phyloP scores from a whole-genome alignment of 768 basidiomycete genomes.

The Gloeostereum incarnatum region DNA sequence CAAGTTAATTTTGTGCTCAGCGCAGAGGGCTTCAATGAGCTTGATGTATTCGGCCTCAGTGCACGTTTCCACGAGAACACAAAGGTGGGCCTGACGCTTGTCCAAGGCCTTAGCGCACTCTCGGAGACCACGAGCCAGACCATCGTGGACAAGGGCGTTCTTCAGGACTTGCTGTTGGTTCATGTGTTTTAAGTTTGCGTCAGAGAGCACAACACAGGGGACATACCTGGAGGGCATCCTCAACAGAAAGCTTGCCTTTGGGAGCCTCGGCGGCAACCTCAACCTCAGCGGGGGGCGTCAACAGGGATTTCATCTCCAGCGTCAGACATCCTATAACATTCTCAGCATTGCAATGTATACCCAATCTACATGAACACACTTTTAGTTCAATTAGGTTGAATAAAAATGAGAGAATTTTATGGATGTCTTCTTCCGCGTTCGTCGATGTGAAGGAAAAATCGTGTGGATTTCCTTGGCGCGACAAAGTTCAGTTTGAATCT shows the following conservation, averaged over 20 bases:
- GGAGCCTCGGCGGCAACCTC: conserved; percentile 85
- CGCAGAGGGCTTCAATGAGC: conserved; percentile 98
- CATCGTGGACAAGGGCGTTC: conserved; percentile 96
- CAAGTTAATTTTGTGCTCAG: conserved; percentile 98
- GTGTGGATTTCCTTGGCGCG: too few species aligned
- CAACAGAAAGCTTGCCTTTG: conserved; percentile 92
- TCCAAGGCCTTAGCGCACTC: conserved; percentile 98
- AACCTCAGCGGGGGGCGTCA: conserved; percentile 61
- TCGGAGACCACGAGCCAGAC: conserved; percentile 94
- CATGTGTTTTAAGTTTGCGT: conserved; percentile 5
- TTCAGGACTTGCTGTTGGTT: conserved; percentile 87
- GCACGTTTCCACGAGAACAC: conserved; percentile 98
- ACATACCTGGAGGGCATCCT: conserved; percentile 85
- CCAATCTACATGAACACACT: conserved; percentile 5
- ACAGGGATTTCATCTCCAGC: conserved; percentile 92
- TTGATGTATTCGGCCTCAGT: conserved; percentile 99
- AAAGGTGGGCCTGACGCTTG: conserved; percentile 97
- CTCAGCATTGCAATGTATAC: too few species aligned
- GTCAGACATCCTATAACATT: conserved; percentile 98
- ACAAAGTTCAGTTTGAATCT: too few species aligned
- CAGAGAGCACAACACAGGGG: background rate
- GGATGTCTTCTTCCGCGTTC: conserved; percentile 93
- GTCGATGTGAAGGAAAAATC: conserved; percentile 75
- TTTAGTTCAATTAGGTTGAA: conserved; percentile 9
- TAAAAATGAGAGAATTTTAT: conserved; percentile 16